Conservation (phyloP, 2,329 filamentous ascomycete genomes). For the Aspergillus luchuensis region DNA sequence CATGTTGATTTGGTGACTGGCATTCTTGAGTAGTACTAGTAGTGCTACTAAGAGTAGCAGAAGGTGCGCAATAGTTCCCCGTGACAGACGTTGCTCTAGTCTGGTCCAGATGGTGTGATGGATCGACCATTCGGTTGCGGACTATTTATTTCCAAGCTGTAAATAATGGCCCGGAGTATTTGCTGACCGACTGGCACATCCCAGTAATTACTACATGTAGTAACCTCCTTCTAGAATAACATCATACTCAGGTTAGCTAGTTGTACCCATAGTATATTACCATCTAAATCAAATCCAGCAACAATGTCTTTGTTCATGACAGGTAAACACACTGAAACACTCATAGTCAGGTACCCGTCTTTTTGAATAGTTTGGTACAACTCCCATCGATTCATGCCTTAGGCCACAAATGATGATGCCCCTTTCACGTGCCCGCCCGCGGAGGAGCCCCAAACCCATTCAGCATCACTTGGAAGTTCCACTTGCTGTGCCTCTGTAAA, state of each 20-base stretch:
- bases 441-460: not conserved
- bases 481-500: not conserved
- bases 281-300: no score
- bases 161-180: not conserved
- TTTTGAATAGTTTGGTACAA: no score
- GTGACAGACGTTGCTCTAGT: no score
- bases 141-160: not conserved
- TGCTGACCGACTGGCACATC: not conserved
- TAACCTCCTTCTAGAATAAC: not conserved
- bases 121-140: not conserved
- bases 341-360: no score
- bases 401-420: constrained; percentile 9
- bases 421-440: constrained; percentile 18
- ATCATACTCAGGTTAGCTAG: not conserved
- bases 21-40: no score
- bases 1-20: no score
- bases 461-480: not conserved
- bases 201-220: no score
- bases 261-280: no score
- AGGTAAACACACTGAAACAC: no score
- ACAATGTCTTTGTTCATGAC: no score
- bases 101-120: not conserved
- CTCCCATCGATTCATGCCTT: not conserved
- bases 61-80: no score
- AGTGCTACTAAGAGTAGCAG: no score